A percentile compares a stretch with the other conserved stretches of the same genome.
phyloP scores from a whole-genome alignment of 305 asterid genomes.

The Fraxinus baroniana region DNA sequence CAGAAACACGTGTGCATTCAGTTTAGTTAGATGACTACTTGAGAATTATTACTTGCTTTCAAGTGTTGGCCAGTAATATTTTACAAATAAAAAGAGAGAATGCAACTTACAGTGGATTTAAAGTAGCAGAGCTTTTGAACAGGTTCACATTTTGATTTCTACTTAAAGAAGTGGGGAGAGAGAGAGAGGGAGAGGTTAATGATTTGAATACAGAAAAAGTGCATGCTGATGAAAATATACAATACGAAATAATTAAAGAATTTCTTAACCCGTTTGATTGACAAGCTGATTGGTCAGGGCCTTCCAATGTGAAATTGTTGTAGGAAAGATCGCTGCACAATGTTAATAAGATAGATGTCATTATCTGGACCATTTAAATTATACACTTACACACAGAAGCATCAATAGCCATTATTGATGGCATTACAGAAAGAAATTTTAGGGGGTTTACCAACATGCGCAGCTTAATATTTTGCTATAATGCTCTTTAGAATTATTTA shows the following conservation, averaged over 20 bases:
- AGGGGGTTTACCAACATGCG: not conserved
- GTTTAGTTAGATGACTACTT: not conserved
- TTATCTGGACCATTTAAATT: slow-evolving; percentile 12
- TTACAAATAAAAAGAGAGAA: slow-evolving; percentile 10
- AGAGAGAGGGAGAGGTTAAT: slow-evolving; percentile 12
- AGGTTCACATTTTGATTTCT: slow-evolving; percentile 71
- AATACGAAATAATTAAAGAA: slow-evolving; percentile 10
- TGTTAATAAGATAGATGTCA: slow-evolving; percentile 27
- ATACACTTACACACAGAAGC: not conserved
- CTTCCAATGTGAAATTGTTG: slow-evolving; percentile 85
- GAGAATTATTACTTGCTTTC: slow-evolving; percentile 8
- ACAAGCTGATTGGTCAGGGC: slow-evolving; percentile 69
- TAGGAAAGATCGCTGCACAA: slow-evolving; percentile 83
- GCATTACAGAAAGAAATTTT: not conserved
- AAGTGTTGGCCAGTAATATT: not conserved
- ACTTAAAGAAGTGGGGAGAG: slow-evolving; percentile 10
- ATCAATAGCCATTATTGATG: not conserved
- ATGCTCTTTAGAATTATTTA: not conserved
- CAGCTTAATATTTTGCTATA: not conserved
- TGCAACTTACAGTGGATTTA: slow-evolving; percentile 56
- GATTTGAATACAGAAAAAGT: slow-evolving; percentile 20
- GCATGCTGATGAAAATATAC: slow-evolving; percentile 12
- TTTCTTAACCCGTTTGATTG: slow-evolving; percentile 55
- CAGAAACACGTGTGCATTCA: slow-evolving; percentile 20
- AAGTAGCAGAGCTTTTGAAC: slow-evolving; percentile 66